Base-by-base conservation (phyloP, 1,139 yeast genomes). In the Yamadazyma kanchanaburiensis region DNA sequence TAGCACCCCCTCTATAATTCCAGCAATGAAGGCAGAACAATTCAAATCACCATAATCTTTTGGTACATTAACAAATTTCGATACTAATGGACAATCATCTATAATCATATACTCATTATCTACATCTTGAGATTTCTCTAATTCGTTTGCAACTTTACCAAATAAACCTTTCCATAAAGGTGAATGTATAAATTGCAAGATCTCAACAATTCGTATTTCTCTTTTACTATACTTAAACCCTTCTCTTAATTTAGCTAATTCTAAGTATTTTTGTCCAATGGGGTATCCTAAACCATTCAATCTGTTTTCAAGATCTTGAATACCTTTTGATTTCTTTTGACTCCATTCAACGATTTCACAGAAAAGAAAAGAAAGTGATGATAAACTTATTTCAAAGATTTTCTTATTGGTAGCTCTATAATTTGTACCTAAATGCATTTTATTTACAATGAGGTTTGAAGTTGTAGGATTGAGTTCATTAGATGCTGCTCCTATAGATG, bases 21-120 rank as follows among this genome's bases (percentile, higher is more conserved):
- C 98, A 1, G 96, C 96, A 2, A 83, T 76, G 48, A 84, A 85
- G 0, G 96, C 89, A 8, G 85, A 81, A 48, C 94, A 84, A 48
- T 83, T 85, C 46, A 87, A 68, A 41, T 80, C 80, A 6, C 85
- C 80, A 53, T 82, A 79, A 40, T 87, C 95, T 42, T 74, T 77
- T 3, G 96, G 95, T 4, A 84, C 80, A 19, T 84, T 77, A 15
- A 91, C 80, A 52, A 75, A 91, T 45, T 77, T 80, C 8, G 91
- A 74, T 29, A 89, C 70, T 33, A 83, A 48, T 3, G 98, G 98
- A 15, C 72, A 59, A 46, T 84, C 79, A 52, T 91, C 98, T 13
- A 82, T 80, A 37, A 94, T 86, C 87, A 77, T 79, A 49, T 76
- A 94, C 55, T 91, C 96, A 43, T 82, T 80, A 9, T 74, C 73